Percentiles rank a stretch among this genome's conserved stretches.
These are phyloP conservation scores for Alternaria ventricosa DNA, from an alignment of 2,329 filamentous ascomycete species.

Conservation along the genomic window DNA sequence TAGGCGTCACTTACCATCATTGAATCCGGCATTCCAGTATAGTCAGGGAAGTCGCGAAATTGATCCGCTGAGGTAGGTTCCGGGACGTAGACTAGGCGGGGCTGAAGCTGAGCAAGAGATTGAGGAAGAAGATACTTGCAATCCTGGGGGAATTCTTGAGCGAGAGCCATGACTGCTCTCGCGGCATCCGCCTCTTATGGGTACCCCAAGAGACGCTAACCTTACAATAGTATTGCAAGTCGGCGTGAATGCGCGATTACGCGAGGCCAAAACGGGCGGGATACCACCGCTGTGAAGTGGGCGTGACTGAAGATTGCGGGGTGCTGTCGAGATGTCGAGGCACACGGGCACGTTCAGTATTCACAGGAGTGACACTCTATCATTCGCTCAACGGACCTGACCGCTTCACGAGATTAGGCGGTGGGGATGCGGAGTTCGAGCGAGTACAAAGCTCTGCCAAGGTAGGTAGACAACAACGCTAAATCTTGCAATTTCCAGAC, in stretches of 20 bases:
- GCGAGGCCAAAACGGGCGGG: not conserved
- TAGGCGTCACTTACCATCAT: conserved; percentile 17
- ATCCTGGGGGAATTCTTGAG: conserved; percentile 14
- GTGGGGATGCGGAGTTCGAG: conserved; percentile 17
- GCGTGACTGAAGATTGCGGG: conserved; percentile 26
- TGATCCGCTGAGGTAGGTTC: not conserved
- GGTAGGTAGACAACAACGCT: conserved; percentile 2
- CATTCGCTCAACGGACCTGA: conserved; percentile 28
- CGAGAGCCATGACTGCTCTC: conserved; percentile 19
- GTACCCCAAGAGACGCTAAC: conserved; percentile 1
- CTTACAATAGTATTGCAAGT: conserved; percentile 13
- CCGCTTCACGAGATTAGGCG: conserved; percentile 32
- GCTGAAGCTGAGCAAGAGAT: conserved; percentile 1
- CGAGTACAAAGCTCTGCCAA: conserved; percentile 8
- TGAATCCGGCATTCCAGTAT: conserved; percentile 21
- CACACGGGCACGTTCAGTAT: conserved; percentile 18
- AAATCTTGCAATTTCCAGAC: conserved; percentile 6
- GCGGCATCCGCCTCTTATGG: conserved; percentile 11
- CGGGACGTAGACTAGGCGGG: conserved; percentile 2
- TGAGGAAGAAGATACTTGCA: conserved; percentile 3
- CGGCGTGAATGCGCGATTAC: conserved; percentile 13
- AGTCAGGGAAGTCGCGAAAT: not conserved
- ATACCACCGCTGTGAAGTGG: conserved; percentile 7
- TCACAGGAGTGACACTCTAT: conserved; percentile 20
- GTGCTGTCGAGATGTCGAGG: conserved; percentile 15